Evolutionary conservation across 495 filamentous ascomycete species (phyloP).

Genomic region (Trichoderma erinaceum): DNA sequence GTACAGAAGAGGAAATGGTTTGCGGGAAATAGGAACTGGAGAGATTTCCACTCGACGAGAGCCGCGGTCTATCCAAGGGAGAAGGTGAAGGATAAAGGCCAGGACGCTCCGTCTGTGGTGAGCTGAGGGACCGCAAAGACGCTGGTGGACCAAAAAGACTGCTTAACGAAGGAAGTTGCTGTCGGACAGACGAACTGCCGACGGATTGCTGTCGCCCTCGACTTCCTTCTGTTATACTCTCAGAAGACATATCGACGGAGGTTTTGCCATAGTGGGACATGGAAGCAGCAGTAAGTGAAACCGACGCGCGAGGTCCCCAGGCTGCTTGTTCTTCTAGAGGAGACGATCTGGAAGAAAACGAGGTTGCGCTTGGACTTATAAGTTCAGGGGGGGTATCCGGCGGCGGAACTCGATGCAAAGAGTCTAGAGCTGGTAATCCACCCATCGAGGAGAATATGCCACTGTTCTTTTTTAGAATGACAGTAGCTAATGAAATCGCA

Average conservation of each 20-base stretch:
- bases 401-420: conserved; percentile 36
- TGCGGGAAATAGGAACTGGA: conserved; percentile 41
- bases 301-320: conserved; percentile 21
- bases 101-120: conserved; percentile 40
- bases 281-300: conserved; percentile 33
- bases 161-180: conserved; percentile 48
- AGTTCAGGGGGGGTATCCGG: conserved; percentile 42
- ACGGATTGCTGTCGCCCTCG: conserved; percentile 26
- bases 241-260: conserved; percentile 37
- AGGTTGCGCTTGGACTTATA: conserved; percentile 37
- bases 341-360: conserved; percentile 31
- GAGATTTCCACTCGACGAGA: conserved; percentile 18
- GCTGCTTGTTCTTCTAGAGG: conserved; percentile 4
- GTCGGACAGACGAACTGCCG: conserved; percentile 28
- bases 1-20: conserved; percentile 23
- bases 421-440: conserved; percentile 26
- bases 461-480: not conserved
- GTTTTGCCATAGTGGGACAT: conserved; percentile 49
- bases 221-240: conserved; percentile 26
- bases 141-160: conserved; percentile 46
- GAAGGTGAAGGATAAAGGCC: conserved; percentile 33
- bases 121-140: conserved; percentile 34
- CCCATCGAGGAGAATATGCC: conserved; percentile 9
- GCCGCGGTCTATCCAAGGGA: conserved; percentile 38
- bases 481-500: not conserved